Evolutionary conservation across 306 rosid genomes (phyloP).

Genomic region (Corylus heterophylla): DNA sequence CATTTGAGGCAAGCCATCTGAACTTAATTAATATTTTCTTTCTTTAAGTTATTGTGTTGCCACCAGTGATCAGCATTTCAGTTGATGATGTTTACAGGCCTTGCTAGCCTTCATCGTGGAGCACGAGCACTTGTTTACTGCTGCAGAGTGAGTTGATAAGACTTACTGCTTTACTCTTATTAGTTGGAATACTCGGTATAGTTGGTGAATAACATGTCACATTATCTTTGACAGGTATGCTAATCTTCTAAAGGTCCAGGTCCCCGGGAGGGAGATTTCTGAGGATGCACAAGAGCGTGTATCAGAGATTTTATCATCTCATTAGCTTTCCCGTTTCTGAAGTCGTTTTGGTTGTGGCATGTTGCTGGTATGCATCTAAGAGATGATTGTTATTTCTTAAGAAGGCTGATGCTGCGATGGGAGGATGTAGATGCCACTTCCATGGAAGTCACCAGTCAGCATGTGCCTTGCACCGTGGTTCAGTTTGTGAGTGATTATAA

Average conservation of each 20-base stretch:
- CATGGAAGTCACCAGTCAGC: constrained; percentile 22
- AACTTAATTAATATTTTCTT: constrained; percentile 6
- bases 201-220: constrained; percentile 23
- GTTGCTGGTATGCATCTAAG: constrained; percentile 22
- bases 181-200: constrained; percentile 6
- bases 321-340: constrained; percentile 39
- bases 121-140: constrained; percentile 74
- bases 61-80: constrained; percentile 25
- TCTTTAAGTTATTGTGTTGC: constrained; percentile 15
- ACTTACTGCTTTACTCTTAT: constrained; percentile 12
- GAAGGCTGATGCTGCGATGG: constrained; percentile 33
- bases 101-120: constrained; percentile 91
- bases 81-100: constrained; percentile 60
- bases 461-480: background rate
- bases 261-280: constrained; percentile 91
- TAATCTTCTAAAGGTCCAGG: constrained; percentile 83
- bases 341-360: constrained; percentile 18
- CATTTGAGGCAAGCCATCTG: constrained; percentile 78
- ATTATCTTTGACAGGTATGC: constrained; percentile 61
- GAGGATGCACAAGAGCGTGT: constrained; percentile 74
- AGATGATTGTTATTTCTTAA: constrained; percentile 28
- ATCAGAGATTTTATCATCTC: constrained; percentile 62
- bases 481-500: constrained; percentile 25
- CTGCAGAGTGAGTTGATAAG: constrained; percentile 66
- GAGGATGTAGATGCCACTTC: constrained; percentile 21